Evolutionary conservation across 2,329 filamentous ascomycete genomes (phyloP), one percentile per base, ranked within the genome.

Genomic region (Xylaria sp.): DNA sequence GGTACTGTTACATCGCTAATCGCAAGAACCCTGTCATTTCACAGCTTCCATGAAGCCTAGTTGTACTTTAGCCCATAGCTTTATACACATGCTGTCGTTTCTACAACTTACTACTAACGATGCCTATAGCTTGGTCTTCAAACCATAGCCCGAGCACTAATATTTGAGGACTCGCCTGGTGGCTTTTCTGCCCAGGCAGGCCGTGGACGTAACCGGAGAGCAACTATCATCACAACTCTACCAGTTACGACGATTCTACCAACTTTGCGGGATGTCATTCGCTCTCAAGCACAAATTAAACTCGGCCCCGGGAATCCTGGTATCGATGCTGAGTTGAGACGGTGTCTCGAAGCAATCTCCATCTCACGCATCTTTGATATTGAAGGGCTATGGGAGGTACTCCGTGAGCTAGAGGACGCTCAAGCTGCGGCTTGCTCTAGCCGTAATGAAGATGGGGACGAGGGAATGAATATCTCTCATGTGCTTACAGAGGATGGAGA

Each of bases 321-420:
- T 7, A 56, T 72, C 2, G 74, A 67, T 56, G 61, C 34, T 8
- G 74, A 73, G 36, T 73, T 81, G 32, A 79, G 75, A 60, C 71
- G 73, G 2, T 81, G 80, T 65, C 77, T 90, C 3, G 83, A 85
- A 53, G 80, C 80, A 53, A 83, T 89, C 4, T 81, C 83, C 36
- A 80, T 90, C 32, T 85, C 86, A 28, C 81, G 85, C 28, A 83
- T 90, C 0, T 90, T 90, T 70, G 87, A 89, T 67, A 71, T 88
- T 12, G 83, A 88, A 53, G 88, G 88, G 0, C 72, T 90, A 20
- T 84, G 81, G 81, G 86, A 90, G 74, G 86, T 86, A 0, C 72
- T 90, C 39, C 77, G 75, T 1, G 88, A 90, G 71, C 71, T 88
- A 41, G 81, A 83, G 55, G 60, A 83, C 60, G 48, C 60, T 23